Evolutionary conservation across 2,329 filamentous ascomycete species (phyloP).

Genomic region (Escovopsis weberi): DNA sequence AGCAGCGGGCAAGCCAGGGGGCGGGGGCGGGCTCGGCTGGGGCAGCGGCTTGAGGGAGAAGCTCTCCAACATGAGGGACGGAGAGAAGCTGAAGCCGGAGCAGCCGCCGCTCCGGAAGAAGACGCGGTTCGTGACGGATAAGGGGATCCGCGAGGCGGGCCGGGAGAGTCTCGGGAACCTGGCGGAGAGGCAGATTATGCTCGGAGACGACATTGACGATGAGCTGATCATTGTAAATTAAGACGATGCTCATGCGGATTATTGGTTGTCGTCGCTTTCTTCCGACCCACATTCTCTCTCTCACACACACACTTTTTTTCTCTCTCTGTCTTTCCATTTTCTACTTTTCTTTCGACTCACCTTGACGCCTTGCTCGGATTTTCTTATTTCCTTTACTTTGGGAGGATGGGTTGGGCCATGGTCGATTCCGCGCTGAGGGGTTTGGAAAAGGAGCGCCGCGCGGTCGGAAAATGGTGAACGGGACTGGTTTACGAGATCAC

Average conservation of each 20-base stretch:
- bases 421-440: too few species aligned
- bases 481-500: too few species aligned
- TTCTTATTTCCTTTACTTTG: too few species aligned
- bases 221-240: constrained; percentile 34
- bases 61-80: constrained; percentile 46
- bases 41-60: constrained; percentile 40
- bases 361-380: too few species aligned
- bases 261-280: too few species aligned
- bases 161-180: constrained; percentile 54
- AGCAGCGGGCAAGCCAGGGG: too few species aligned
- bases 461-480: too few species aligned
- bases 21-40: constrained; percentile 34
- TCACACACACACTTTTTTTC: too few species aligned
- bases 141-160: constrained; percentile 63
- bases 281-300: too few species aligned
- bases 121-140: constrained; percentile 66
- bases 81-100: constrained; percentile 30
- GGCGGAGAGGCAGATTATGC: constrained; percentile 16
- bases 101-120: constrained; percentile 47
- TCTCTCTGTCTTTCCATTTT: too few species aligned
- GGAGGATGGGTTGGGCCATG: too few species aligned
- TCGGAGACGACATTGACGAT: constrained; percentile 33
- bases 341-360: not conserved
- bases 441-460: too few species aligned
- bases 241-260: not conserved